phyloP scores from a whole-genome alignment of 257 asterid genomes.

The Leptodermis oblonga region DNA sequence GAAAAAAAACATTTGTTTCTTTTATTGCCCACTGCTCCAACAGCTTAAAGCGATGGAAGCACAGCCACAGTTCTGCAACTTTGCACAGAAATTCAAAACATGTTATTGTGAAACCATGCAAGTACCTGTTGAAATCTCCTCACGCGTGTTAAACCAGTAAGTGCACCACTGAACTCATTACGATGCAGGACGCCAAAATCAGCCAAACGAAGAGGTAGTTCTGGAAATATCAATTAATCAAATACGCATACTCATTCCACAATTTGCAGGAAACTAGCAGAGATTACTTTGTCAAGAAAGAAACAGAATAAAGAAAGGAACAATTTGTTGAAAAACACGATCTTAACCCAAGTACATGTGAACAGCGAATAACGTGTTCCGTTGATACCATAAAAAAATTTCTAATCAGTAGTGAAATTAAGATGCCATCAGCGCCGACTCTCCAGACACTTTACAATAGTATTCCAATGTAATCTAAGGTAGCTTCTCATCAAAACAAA shows the following conservation, averaged over 20 bases:
- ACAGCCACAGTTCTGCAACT: too few species aligned
- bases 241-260: neutral
- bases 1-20: neutral
- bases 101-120: neutral
- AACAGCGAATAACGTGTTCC: neutral
- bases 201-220: constrained; percentile 92
- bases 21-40: neutral
- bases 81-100: neutral
- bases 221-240: constrained; percentile 36
- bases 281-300: neutral
- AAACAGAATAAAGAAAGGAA: neutral
- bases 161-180: constrained; percentile 99
- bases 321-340: neutral
- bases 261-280: neutral
- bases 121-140: constrained; percentile 98
- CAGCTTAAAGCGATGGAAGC: too few species aligned
- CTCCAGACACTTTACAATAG: neutral
- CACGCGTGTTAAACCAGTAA: constrained; percentile 94
- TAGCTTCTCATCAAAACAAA: neutral
- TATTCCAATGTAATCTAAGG: neutral
- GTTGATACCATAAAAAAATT: too few species aligned
- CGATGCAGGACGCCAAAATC: constrained; percentile 98
- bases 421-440: neutral
- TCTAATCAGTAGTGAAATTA: neutral
- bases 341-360: neutral